Evolutionary conservation across 2,329 filamentous ascomycete species (phyloP).

Genomic region (Aspergillus quadricinctus): DNA sequence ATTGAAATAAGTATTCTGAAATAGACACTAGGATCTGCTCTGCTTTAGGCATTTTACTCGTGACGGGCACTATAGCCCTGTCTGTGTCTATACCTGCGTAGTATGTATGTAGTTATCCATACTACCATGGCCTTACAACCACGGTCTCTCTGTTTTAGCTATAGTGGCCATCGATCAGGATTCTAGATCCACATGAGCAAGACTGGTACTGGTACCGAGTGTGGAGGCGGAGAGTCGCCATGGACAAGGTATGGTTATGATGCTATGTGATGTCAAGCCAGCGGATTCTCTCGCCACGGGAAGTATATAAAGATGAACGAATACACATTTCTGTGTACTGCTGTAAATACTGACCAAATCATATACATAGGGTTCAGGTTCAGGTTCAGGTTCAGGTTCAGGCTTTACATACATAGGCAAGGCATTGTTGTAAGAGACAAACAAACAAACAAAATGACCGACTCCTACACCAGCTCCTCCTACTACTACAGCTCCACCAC

Average conservation of each 20-base stretch:
- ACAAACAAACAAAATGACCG: conserved; percentile 15
- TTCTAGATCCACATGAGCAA: not conserved
- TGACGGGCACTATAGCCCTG: too few relatives aligned
- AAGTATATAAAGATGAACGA: not conserved
- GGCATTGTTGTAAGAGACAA: not conserved
- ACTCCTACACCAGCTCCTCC: conserved; percentile 28
- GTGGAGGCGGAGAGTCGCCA: not conserved
- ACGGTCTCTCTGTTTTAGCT: not conserved
- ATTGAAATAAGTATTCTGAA: too few relatives aligned
- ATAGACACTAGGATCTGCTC: too few relatives aligned
- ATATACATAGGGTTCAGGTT: not conserved
- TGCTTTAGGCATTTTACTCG: too few relatives aligned
- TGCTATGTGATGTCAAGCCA: not conserved
- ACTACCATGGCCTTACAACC: too few relatives aligned
- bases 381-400: too few relatives aligned
- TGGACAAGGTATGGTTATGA: not conserved
- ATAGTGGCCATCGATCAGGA: not conserved
- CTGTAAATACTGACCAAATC: not conserved
- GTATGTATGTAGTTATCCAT: too few relatives aligned
- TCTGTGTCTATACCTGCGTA: too few relatives aligned
- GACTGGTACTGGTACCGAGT: too few relatives aligned
- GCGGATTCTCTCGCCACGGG: not conserved
- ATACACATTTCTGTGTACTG: too few relatives aligned
- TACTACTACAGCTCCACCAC: conserved; percentile 31
- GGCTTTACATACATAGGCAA: too few relatives aligned